Evolutionary conservation across 176 grass and related monocot genomes (phyloP).

Genomic region (Oryza coarctata): DNA sequence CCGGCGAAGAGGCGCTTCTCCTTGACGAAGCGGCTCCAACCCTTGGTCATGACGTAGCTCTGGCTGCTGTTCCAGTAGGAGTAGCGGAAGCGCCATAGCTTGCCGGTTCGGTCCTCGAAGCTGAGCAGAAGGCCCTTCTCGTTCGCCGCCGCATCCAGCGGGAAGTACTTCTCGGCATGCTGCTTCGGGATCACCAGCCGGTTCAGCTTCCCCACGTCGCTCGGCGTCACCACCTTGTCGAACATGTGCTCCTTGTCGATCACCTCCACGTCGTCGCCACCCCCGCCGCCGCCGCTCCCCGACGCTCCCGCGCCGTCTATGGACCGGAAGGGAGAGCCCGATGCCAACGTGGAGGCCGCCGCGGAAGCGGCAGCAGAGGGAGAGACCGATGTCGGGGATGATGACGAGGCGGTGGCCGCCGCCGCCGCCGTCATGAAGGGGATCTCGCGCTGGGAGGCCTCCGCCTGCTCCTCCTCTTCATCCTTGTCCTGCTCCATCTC

Average conservation of each 20-base stretch:
- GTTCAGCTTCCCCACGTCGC: slow-evolving; percentile 94
- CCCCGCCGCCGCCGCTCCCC: slow-evolving; percentile 24
- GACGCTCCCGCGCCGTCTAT: slow-evolving; percentile 49
- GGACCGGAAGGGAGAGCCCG: slow-evolving; percentile 31
- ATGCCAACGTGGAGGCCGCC: background rate
- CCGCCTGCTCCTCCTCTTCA: slow-evolving; percentile 22
- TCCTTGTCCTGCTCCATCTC: background rate
- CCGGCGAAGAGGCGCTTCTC: slow-evolving; percentile 91
- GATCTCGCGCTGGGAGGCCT: slow-evolving; percentile 42
- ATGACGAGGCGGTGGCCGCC: background rate
- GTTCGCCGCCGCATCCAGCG: slow-evolving; percentile 56
- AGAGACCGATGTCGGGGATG: slow-evolving; percentile 17
- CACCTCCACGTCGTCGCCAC: slow-evolving; percentile 20
- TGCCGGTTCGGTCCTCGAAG: slow-evolving; percentile 82
- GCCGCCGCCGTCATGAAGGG: slow-evolving; percentile 36
- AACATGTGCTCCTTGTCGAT: slow-evolving; percentile 95
- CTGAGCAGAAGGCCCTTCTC: slow-evolving; percentile 68
- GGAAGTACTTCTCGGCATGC: slow-evolving; percentile 87
- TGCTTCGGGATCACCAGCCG: slow-evolving; percentile 88
- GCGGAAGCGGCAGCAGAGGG: slow-evolving; percentile 30
- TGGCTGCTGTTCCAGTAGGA: slow-evolving; percentile 99
- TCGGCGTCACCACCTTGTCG: slow-evolving; percentile 85
- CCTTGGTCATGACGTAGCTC: slow-evolving; percentile 99
- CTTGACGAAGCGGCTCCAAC: slow-evolving; percentile 98
- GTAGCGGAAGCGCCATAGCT: slow-evolving; percentile 97